Conservation (phyloP, 345 rosid genomes). For the Nephelium lappaceum region DNA sequence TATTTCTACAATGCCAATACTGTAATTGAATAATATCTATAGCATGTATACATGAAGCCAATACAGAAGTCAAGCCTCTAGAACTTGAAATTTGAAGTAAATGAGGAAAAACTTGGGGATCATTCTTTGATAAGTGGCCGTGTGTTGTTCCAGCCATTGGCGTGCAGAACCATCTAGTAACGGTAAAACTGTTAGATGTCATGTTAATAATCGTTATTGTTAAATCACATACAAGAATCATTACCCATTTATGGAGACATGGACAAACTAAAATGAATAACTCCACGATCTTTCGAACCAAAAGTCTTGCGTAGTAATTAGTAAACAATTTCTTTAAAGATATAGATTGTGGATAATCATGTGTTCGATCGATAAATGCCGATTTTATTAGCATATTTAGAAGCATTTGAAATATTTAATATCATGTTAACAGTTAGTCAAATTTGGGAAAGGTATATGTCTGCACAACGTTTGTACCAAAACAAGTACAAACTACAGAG, state of each 20-base stretch:
- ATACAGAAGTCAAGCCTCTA: neutral
- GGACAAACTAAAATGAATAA: neutral
- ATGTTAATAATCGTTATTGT: constrained; percentile 1
- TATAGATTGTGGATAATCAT: no score
- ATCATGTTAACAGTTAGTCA: no score
- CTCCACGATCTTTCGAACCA: no score
- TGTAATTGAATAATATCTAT: neutral
- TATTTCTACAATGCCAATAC: neutral
- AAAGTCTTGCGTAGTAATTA: no score
- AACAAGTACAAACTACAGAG: no score
- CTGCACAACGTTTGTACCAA: neutral
- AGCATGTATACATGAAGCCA: neutral
- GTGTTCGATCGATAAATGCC: no score
- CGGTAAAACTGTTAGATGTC: constrained; percentile 60
- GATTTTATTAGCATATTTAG: no score
- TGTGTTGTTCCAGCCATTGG: constrained; percentile 88
- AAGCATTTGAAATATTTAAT: no score
- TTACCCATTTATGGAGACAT: neutral
- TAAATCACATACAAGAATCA: neutral
- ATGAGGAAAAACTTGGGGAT: constrained; percentile 5
- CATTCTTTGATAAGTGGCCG: constrained; percentile 51
- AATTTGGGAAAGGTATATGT: no score
- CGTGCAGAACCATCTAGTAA: constrained; percentile 69
- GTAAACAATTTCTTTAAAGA: no score
- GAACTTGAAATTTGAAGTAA: neutral